Evolutionary conservation across 768 basidiomycete species (phyloP).

Genomic region (Ephemerocybe angulata): DNA sequence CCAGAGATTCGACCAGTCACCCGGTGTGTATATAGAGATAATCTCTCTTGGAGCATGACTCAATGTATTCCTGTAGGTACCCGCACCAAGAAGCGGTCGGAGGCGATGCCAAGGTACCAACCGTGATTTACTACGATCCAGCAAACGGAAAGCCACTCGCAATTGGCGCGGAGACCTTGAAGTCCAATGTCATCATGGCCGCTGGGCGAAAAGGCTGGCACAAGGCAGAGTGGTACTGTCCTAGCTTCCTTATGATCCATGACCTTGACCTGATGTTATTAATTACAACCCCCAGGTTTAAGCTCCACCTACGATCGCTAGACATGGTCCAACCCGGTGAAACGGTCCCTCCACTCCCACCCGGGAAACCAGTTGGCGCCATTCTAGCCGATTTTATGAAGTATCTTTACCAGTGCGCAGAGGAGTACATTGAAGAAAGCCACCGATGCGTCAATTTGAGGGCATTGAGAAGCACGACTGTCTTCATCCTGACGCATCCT

Average conservation of each 20-base stretch:
- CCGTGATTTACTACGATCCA: constrained; percentile 13
- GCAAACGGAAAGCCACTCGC: constrained; percentile 10
- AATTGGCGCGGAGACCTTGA: constrained; percentile 12
- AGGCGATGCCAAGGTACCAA: constrained; percentile 16
- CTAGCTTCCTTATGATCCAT: no score
- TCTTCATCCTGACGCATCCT: no score
- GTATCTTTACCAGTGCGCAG: constrained; percentile 44
- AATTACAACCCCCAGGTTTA: no score
- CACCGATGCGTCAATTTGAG: no score
- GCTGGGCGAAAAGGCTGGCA: no score
- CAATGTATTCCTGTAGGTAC: constrained; percentile 7
- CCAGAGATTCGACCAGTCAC: constrained; percentile 25
- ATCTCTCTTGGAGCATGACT: neutral
- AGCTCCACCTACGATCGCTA: constrained; percentile 30
- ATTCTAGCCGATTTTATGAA: constrained; percentile 45
- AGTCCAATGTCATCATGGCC: no score
- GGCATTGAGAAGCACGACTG: no score
- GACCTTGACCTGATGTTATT: no score
- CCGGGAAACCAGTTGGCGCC: constrained; percentile 34
- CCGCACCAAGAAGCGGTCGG: constrained; percentile 13
- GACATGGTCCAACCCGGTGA: neutral
- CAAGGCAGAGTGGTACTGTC: no score
- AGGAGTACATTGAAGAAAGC: constrained; percentile 42
- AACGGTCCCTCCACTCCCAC: constrained; percentile 36
- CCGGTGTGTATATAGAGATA: constrained; percentile 14